Conservation (phyloP, 495 filamentous ascomycete genomes). For the Hypoxylon lenormandii region DNA sequence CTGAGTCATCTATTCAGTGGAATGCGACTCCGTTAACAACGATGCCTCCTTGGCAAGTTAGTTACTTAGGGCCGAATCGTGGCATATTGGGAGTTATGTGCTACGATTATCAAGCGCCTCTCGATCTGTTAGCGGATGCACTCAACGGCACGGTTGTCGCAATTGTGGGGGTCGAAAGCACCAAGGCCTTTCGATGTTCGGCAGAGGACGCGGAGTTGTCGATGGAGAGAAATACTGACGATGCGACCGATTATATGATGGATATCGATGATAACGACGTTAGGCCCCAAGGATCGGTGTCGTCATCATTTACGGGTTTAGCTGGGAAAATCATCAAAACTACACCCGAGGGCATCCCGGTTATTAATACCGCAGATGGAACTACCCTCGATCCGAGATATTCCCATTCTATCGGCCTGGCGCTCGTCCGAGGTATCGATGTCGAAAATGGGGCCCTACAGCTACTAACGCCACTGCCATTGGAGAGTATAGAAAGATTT, state of each 20-base stretch:
- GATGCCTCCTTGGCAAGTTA: constrained; percentile 57
- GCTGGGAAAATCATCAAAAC: constrained; percentile 10
- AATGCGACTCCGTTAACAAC: constrained; percentile 54
- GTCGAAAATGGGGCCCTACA: constrained; percentile 59
- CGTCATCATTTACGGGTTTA: constrained; percentile 16
- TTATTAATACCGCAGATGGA: constrained; percentile 57
- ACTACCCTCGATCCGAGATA: constrained; percentile 59
- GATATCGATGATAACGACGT: constrained; percentile 30
- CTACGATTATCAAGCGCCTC: constrained; percentile 61
- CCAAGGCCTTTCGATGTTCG: constrained; percentile 51
- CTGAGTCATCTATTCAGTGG: constrained; percentile 49
- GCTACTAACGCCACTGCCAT: constrained; percentile 63
- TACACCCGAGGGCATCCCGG: constrained; percentile 55
- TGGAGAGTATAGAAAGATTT: constrained; percentile 47
- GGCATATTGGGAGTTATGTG: constrained; percentile 59
- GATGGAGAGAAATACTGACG: constrained; percentile 10
- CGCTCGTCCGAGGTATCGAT: constrained; percentile 68
- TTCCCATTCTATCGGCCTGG: constrained; percentile 63
- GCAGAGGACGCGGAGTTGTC: constrained; percentile 19
- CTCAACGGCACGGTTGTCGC: constrained; percentile 62
- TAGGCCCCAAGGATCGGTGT: constrained; percentile 1
- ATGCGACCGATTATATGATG: constrained; percentile 19
- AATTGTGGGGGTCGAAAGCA: constrained; percentile 53
- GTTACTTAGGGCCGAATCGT: constrained; percentile 47
- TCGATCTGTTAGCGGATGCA: constrained; percentile 55